Percentiles rank a stretch among this genome's conserved stretches.
phyloP scores from a whole-genome alignment of 2,329 filamentous ascomycete species.

The Aspergillus clavatus region DNA sequence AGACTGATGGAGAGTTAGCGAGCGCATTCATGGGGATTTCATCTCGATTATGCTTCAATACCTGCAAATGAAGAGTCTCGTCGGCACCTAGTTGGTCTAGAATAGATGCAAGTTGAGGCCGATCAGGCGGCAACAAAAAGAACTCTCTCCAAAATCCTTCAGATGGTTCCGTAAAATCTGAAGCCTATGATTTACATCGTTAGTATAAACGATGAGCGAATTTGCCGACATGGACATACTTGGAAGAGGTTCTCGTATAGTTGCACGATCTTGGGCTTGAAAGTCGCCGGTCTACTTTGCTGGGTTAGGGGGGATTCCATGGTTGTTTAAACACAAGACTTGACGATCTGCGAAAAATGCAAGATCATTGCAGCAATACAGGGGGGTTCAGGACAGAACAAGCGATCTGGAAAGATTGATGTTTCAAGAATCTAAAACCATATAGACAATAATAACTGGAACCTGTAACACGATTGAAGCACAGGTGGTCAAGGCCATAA shows the following conservation, averaged over 20 bases:
- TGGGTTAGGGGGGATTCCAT: slow-evolving; percentile 97
- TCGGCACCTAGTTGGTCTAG: slow-evolving; percentile 67
- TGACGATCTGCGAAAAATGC: slow-evolving; percentile 17
- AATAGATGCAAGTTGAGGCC: slow-evolving; percentile 60
- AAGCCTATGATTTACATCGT: slow-evolving; percentile 47
- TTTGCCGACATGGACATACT: slow-evolving; percentile 33
- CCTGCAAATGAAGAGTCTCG: slow-evolving; percentile 70
- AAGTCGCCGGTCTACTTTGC: slow-evolving; percentile 81
- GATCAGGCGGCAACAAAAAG: slow-evolving; percentile 82
- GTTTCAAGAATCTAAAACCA: neutral
- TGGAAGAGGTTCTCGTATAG: slow-evolving; percentile 80
- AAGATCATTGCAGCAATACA: slow-evolving; percentile 17
- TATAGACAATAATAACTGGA: neutral
- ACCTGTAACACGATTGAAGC: neutral
- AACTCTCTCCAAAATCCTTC: slow-evolving; percentile 97
- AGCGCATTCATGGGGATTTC: neutral
- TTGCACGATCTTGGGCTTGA: slow-evolving; percentile 89
- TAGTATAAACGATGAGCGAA: neutral
- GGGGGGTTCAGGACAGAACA: neutral
- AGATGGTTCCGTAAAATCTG: slow-evolving; percentile 63
- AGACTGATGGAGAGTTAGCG: slow-evolving; percentile 36
- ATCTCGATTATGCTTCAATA: slow-evolving; percentile 22
- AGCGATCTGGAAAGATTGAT: neutral
- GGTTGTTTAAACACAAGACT: slow-evolving; percentile 12
- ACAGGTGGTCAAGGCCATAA: neutral